Evolutionary conservation across 345 rosid species (phyloP), one percentile per base, ranked within the genome.

Genomic region (Cardamine occulta): DNA sequence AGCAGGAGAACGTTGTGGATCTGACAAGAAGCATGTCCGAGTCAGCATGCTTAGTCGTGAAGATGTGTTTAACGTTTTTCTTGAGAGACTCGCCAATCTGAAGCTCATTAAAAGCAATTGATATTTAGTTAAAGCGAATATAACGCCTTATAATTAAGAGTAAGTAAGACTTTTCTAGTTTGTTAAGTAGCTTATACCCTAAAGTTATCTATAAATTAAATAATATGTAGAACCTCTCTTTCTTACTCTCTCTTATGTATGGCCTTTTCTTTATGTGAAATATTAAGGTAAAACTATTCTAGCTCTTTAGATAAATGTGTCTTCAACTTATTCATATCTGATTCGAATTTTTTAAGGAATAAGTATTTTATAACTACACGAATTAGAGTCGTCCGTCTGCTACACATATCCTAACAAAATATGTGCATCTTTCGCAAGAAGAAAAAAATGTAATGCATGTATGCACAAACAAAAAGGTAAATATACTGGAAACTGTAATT

Each of bases 1-100:
- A 64, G 79, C 85, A 0, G 98, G 98, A 14, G 68, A 54, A 14
- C 66, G 81, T 13, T 94, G 91, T 48, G 98, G 96, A 24, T 81
- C 66, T 21, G 84, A 80, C 63, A 53, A 78, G 28, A 63, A 77
- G 45, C 84, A 82, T 28, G 90, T 71, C 8, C 79, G 97, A 77
- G 68, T 91, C 48, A 91, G 98, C 76, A 82, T 94, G 91, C 79
- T 91, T 39, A 75, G 96, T 73, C 73, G 71, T 31, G 93, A 89
- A 8, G 89, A 83, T n/a, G 85, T 15, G 6, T 90, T 90, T 39
- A 67, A 85, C 52, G 73, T 54, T 19, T 83, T 94, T 70, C 45
- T 91, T 80, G 88, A 87, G 83, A 88, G 96, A 80, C 77, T 91
- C 42, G 75, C 87, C 11, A 80, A 76, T 71, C 82, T 86, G 68